Evolutionary conservation across 2,329 filamentous ascomycete species (phyloP).

Genomic region (Leptographium radiaticola): DNA sequence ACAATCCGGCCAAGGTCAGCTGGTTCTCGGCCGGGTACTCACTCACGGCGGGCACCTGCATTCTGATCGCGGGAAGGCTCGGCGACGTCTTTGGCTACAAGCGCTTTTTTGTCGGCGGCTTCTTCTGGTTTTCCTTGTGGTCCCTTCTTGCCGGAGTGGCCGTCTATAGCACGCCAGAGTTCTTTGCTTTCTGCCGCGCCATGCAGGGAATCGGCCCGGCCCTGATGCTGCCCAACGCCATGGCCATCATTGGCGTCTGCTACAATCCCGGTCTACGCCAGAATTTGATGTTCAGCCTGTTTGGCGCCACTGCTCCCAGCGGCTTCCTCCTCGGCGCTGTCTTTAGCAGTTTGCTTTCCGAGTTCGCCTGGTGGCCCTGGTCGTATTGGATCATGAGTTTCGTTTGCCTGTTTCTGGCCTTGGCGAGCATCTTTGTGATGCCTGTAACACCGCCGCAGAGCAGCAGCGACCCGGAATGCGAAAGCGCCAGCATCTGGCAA

Average conservation of each 20-base stretch:
- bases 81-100: constrained; percentile 50
- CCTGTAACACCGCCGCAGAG: constrained; percentile 9
- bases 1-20: constrained; percentile 37
- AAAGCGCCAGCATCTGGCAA: background rate
- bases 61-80: constrained; percentile 49
- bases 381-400: constrained; percentile 18
- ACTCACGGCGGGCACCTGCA: constrained; percentile 22
- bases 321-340: constrained; percentile 19
- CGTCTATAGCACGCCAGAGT: constrained; percentile 28
- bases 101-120: constrained; percentile 42
- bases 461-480: background rate
- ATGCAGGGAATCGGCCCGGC: constrained; percentile 50
- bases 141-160: constrained; percentile 47
- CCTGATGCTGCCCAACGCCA: constrained; percentile 47
- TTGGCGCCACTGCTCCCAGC: constrained; percentile 32
- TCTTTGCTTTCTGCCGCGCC: constrained; percentile 38
- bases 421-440: constrained; percentile 11
- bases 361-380: constrained; percentile 25
- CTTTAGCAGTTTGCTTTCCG: constrained; percentile 24
- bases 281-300: constrained; percentile 43
- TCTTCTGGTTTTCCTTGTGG: constrained; percentile 53
- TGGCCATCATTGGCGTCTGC: constrained; percentile 46
- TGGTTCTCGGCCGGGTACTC: constrained; percentile 34
- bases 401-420: constrained; percentile 7
- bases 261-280: constrained; percentile 45